Evolutionary conservation across 768 basidiomycete genomes (phyloP), one percentile per base, ranked within the genome.

Genomic region (Phanerodontia chrysosporium): DNA sequence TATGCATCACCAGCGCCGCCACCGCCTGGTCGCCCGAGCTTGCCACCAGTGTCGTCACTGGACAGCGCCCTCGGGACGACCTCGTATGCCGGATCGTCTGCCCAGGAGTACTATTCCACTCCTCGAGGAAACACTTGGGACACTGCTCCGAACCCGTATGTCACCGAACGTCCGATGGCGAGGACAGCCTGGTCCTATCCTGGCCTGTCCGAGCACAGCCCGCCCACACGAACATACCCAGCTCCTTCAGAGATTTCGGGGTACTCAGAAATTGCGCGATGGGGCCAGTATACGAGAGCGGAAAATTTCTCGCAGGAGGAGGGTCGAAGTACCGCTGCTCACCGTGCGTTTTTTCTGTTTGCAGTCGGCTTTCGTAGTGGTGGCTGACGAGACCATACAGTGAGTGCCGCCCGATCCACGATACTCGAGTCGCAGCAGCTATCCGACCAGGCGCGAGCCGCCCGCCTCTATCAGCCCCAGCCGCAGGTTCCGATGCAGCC

Each of bases 341-440:
- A 56, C 45, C 42, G 55, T 56, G n/a, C 22, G 55, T 56, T 32
- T 18, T 56, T 21, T 24, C 14, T 25, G 14, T 3, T 18, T 42
- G 9, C 21, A 14, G 9, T 5, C 45, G 51, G 3, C 21, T 55
- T 42, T 24, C 24, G 14, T 21, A 39, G 39, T 10, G 25, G 27
- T n/a, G 21, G 24, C 25, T 49, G 42, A 53, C 22, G n/a, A 53
- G 51, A 32, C n/a, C 3, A 24, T 42, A 13, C 12, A 45, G 51
- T 54, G 25, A 53, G 51, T 29, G 52, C 58, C 29, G 58, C 25
- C 12, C 36, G 58, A 1, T 59, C 58, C 10, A 59, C 58, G 45
- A 53, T 54, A 59, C 9, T 21, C 12, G 51, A n/a, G 49, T 22
- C 48, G 48, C 28, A 10, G 4, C 39, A 42, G 39, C 18, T 42